A percentile compares a stretch with the other conserved stretches of the same genome.
phyloP scores from a whole-genome alignment of 371 early-diverging fungal genomes.

The Mortierella sp. region DNA sequence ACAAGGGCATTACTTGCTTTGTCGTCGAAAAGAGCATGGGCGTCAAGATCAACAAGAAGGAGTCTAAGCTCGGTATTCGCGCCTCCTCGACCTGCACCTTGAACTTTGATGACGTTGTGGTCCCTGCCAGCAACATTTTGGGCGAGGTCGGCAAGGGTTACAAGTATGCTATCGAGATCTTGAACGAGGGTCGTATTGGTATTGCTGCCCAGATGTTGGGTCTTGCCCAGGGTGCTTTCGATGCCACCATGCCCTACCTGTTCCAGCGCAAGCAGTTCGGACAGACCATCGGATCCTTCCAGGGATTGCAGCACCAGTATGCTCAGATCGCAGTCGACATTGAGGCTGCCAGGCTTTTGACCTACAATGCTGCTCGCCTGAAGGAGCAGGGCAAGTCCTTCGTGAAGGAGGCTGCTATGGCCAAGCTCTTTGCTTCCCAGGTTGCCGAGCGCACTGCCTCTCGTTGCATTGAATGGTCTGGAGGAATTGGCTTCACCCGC shows the following conservation, averaged over 20 bases:
- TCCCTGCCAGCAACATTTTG: constrained; percentile 90
- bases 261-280: constrained; percentile 98
- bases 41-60: constrained; percentile 95
- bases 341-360: constrained; percentile 96
- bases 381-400: constrained; percentile 94
- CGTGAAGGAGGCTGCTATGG: constrained; percentile 97
- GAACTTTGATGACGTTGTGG: constrained; percentile 92
- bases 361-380: constrained; percentile 96
- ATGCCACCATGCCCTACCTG: constrained; percentile 90
- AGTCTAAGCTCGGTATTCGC: constrained; percentile 97
- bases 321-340: constrained; percentile 96
- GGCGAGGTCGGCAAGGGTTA: constrained; percentile 97
- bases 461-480: constrained; percentile 95
- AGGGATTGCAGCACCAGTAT: constrained; percentile 97
- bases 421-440: constrained; percentile 95
- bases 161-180: constrained; percentile 97
- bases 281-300: constrained; percentile 88
- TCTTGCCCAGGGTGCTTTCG: constrained; percentile 94
- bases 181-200: constrained; percentile 98
- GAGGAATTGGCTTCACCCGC: constrained; percentile 97
- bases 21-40: constrained; percentile 96
- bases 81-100: constrained; percentile 96
- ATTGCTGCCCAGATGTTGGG: constrained; percentile 99
- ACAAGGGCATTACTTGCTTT: constrained; percentile 99
- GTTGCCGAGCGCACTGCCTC: constrained; percentile 93